phyloP scores from a whole-genome alignment of 1,284 basidiomycete genomes.

The Wallemia ichthyophaga region DNA sequence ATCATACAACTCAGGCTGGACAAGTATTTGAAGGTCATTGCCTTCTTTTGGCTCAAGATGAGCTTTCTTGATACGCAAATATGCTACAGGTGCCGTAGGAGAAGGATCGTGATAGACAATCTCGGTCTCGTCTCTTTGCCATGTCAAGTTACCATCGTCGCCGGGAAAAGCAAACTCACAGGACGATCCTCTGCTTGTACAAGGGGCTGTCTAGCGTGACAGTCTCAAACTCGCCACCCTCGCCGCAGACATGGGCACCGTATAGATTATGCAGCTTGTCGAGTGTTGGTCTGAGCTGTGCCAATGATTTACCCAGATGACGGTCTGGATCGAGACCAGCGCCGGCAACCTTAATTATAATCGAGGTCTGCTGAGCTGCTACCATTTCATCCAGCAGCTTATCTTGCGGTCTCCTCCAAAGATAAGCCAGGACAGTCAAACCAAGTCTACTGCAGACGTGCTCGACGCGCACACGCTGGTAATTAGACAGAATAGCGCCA shows the following conservation, averaged over 20 bases:
- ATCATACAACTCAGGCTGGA: slow-evolving; percentile 21
- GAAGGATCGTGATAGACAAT: slow-evolving; percentile 30
- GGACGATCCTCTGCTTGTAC: slow-evolving; percentile 42
- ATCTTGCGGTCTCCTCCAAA: slow-evolving; percentile 77
- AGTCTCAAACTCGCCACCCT: slow-evolving; percentile 95
- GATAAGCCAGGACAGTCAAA: slow-evolving; percentile 51
- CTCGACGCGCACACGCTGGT: slow-evolving; percentile 85
- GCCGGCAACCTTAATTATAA: slow-evolving; percentile 89
- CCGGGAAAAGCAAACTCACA: slow-evolving; percentile 23
- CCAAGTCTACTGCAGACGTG: slow-evolving; percentile 71
- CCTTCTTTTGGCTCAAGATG: slow-evolving; percentile 25
- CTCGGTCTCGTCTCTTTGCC: slow-evolving; percentile 28
- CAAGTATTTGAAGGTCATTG: slow-evolving; percentile 18
- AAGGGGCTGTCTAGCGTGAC: slow-evolving; percentile 68
- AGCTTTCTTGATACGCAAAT: slow-evolving; percentile 42
- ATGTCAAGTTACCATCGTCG: too few relatives aligned
- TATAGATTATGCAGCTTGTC: slow-evolving; percentile 43
- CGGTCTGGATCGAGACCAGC: slow-evolving; percentile 41
- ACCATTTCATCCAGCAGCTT: slow-evolving; percentile 70
- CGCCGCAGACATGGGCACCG: slow-evolving; percentile 80
- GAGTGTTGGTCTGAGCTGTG: slow-evolving; percentile 42
- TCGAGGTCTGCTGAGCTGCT: slow-evolving; percentile 38
- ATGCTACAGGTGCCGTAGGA: slow-evolving; percentile 49
- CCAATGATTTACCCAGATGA: slow-evolving; percentile 51
- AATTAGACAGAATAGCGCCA: slow-evolving; percentile 89